Evolutionary conservation across 1,284 basidiomycete species (phyloP).

Genomic region (Cystobasidiaceae sp.): DNA sequence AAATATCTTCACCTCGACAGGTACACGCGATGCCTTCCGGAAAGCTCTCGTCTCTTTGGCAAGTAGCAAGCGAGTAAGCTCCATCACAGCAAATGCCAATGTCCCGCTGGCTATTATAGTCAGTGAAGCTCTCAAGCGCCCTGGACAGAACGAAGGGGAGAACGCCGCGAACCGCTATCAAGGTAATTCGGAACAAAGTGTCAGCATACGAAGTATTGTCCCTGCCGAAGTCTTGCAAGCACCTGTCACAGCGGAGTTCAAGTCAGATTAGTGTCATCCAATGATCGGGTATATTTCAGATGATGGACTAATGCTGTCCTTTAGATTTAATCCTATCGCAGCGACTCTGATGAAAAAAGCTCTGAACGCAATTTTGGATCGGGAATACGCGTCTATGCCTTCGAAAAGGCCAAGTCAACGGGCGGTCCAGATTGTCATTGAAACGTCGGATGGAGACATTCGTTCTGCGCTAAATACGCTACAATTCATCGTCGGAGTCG

Average conservation of each 20-base stretch:
- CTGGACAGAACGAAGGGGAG: slow-evolving; percentile 54
- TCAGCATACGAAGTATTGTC: slow-evolving; percentile 24
- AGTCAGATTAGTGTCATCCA: no score
- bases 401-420: slow-evolving; percentile 56
- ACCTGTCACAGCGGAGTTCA: slow-evolving; percentile 19
- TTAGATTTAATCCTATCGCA: slow-evolving; percentile 85
- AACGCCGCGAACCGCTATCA: slow-evolving; percentile 51
- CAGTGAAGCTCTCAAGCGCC: slow-evolving; percentile 60
- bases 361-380: slow-evolving; percentile 60
- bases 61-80: slow-evolving; percentile 43
- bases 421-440: slow-evolving; percentile 66
- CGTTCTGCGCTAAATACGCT: slow-evolving; percentile 86
- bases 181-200: slow-evolving; percentile 48
- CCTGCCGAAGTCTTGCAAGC: slow-evolving; percentile 21
- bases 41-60: slow-evolving; percentile 59
- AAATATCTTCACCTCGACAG: slow-evolving; percentile 67
- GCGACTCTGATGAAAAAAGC: slow-evolving; percentile 76
- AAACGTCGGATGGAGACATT: slow-evolving; percentile 80
- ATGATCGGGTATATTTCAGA: neutral
- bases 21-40: slow-evolving; percentile 72
- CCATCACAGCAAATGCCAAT: slow-evolving; percentile 45
- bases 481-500: slow-evolving; percentile 58
- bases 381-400: slow-evolving; percentile 49
- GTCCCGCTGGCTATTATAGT: slow-evolving; percentile 76
- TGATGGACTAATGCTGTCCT: neutral